A percentile compares a stretch with the other conserved stretches of the same genome.
Conservation (phyloP, 306 rosid genomes). For the Cucurbita ficifolia region DNA sequence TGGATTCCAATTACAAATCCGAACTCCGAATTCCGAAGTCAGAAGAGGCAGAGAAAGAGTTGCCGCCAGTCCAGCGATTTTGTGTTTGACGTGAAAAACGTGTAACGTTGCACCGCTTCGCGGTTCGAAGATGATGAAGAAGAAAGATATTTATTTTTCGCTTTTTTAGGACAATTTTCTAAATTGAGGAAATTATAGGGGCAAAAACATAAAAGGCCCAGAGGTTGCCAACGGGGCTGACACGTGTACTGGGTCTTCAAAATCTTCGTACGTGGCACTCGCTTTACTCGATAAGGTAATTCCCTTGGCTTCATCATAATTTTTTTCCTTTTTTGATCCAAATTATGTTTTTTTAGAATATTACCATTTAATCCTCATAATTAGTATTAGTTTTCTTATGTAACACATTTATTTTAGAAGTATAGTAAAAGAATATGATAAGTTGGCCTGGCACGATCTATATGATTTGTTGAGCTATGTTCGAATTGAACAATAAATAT, state of each 20-base stretch:
- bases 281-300: neutral
- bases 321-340: too few species aligned
- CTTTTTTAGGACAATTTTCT: neutral
- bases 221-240: neutral
- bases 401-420: too few species aligned
- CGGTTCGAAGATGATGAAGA: neutral
- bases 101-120: neutral
- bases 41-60: neutral
- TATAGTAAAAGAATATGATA: too few species aligned
- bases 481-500: too few species aligned
- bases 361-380: too few species aligned
- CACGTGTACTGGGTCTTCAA: neutral
- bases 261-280: neutral
- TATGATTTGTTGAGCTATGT: too few species aligned
- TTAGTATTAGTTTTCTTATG: too few species aligned
- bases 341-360: too few species aligned
- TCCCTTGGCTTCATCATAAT: neutral
- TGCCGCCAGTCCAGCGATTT: neutral
- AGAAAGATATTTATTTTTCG: neutral
- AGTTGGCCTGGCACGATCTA: too few species aligned
- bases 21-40: neutral
- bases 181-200: neutral
- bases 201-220: neutral
- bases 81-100: neutral
- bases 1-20: constrained; percentile 10